Base-by-base conservation (phyloP, 305 asterid genomes). In the Plantago rigida region DNA sequence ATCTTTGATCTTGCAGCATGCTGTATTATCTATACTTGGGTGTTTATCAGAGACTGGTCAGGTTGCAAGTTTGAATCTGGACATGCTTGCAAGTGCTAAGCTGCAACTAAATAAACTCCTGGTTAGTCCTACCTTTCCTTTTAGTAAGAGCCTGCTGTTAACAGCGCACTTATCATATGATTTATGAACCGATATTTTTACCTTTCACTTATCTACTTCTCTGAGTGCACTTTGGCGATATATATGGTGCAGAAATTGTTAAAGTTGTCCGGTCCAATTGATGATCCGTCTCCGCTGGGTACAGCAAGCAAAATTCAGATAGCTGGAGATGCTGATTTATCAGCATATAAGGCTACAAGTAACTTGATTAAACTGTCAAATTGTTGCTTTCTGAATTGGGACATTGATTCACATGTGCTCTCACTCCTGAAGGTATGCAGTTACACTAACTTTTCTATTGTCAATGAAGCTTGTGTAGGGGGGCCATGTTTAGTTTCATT, bases 261-360 rank as follows among this genome's bases (percentile, higher is more conserved):
- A 72, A 73, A 64, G 71, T 69, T 73, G 66, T 55, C 75, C 77
- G 78, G 87, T 71, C 91, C 86, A 71, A 76, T 81, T 74, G 94
- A 92, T 58, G 96, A 92, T 78, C 96, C 95, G 76, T 83, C 96
- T 67, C 90, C 83, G 4, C 61, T 76, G 67, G 87, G 87, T 74
- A 70, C 77, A 61, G 88, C 91, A 13, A 82, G 79, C 77, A 83
- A 75, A 66, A 74, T 75, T 69, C 71, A 78, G 78, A 71, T 82
- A 69, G 86, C 80, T 60, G 83, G 81, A 63, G 96, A 86, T 72
- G 59, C 77, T 69, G 95, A 92, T 46, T 70, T 48, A 8, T 79
- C 87, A 77, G 67, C 87, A 51, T 88, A 78, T 73, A 81, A 85
- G 75, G 67, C 83, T 60, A 88, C 95, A 51, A 78, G 84, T 77